phyloP scores from a whole-genome alignment of 306 rosid species.

The Nissolia schottii region DNA sequence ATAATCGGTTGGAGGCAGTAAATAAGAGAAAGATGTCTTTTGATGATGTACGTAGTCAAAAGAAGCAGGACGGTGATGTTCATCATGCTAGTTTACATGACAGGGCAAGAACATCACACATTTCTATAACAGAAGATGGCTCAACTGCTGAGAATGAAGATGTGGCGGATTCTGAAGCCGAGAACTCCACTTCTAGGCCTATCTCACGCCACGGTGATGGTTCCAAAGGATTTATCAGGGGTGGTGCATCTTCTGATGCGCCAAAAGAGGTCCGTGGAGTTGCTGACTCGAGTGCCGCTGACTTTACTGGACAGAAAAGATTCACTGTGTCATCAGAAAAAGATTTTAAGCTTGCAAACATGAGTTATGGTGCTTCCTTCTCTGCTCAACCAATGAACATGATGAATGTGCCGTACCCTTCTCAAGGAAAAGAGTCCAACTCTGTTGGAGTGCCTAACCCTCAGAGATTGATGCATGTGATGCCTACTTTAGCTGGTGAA shows the following conservation, averaged over 20 bases:
- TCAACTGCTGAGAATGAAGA: constrained; percentile 94
- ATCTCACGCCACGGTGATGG: constrained; percentile 49
- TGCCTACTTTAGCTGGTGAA: constrained; percentile 52
- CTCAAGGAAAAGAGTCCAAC: constrained; percentile 51
- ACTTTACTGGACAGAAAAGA: constrained; percentile 65
- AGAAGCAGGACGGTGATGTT: constrained; percentile 70
- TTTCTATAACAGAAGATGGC: constrained; percentile 77
- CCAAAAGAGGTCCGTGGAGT: constrained; percentile 53
- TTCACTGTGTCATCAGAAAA: constrained; percentile 52
- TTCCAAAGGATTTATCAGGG: constrained; percentile 57
- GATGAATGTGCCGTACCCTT: constrained; percentile 57
- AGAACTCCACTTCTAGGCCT: constrained; percentile 71
- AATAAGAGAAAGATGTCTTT: constrained; percentile 64
- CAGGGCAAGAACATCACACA: constrained; percentile 62
- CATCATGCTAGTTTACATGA: constrained; percentile 59
- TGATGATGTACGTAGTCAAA: constrained; percentile 52
- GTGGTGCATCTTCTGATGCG: constrained; percentile 50
- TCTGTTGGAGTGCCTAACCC: constrained; percentile 42
- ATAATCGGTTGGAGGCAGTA: constrained; percentile 49
- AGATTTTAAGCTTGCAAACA: constrained; percentile 58
- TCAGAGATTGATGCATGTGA: constrained; percentile 62
- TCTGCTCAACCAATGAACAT: constrained; percentile 57
- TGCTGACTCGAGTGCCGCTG: constrained; percentile 40
- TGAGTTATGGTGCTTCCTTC: constrained; percentile 49
- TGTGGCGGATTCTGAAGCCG: constrained; percentile 89